phyloP scores from a whole-genome alignment of 805 yeast species.

The Pachysolen tannophilus region DNA sequence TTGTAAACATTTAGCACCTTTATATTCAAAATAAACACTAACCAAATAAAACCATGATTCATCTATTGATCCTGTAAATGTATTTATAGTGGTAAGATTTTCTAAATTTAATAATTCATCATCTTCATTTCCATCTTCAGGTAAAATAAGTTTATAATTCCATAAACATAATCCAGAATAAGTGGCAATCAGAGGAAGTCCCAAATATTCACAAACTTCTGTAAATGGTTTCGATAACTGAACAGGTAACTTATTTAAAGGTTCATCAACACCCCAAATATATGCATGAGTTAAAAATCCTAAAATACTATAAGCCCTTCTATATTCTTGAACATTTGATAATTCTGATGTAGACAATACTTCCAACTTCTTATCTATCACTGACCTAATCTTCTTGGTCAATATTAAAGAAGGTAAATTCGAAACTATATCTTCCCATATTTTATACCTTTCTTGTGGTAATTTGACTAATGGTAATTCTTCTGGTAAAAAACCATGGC shows the following conservation, averaged over 20 bases:
- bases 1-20: conserved; percentile 65
- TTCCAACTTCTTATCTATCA: conserved; percentile 58
- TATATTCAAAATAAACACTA: conserved; percentile 77
- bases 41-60: conserved; percentile 93
- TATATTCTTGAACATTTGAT: conserved; percentile 38
- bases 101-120: conserved; percentile 43
- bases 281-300: conserved; percentile 84
- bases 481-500: conserved; percentile 75
- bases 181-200: conserved; percentile 81
- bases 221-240: conserved; percentile 68
- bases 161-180: conserved; percentile 84
- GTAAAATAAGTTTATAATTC: conserved; percentile 68
- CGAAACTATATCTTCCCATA: conserved; percentile 69
- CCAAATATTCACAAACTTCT: conserved; percentile 45
- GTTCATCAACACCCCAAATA: conserved; percentile 71
- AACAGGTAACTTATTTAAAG: conserved; percentile 56
- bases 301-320: conserved; percentile 76
- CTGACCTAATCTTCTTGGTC: conserved; percentile 48
- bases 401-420: conserved; percentile 69
- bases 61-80: conserved; percentile 85
- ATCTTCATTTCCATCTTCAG: conserved; percentile 21
- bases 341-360: conserved; percentile 41
- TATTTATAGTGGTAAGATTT: conserved; percentile 68
- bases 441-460: conserved; percentile 52
- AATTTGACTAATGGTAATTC: conserved; percentile 52